Evolutionary conservation across 495 filamentous ascomycete species (phyloP).

Genomic region (Hypoxylon intermedium): DNA sequence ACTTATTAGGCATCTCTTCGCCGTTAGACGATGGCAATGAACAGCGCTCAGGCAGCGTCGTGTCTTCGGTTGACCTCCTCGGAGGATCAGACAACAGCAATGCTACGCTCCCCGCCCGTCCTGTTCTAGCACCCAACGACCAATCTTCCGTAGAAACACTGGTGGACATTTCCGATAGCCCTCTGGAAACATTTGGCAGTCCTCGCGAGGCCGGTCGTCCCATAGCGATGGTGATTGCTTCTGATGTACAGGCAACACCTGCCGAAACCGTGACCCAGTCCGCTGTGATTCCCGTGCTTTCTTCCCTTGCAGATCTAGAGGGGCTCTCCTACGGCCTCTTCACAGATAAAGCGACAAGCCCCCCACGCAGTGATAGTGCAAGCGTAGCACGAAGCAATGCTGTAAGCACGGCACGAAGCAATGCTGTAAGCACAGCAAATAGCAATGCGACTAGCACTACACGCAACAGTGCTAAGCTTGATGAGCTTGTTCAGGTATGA

Average conservation of each 20-base stretch:
- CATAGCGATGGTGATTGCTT: background rate
- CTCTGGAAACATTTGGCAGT: background rate
- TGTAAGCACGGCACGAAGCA: background rate
- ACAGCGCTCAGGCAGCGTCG: no score
- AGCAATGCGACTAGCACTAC: background rate
- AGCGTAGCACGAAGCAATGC: background rate
- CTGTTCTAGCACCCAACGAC: no score
- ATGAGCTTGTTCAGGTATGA: constrained; percentile 3
- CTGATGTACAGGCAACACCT: background rate
- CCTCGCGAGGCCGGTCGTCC: background rate
- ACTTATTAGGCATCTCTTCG: no score
- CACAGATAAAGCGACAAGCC: no score
- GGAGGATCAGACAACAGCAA: no score
- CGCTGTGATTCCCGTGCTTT: no score
- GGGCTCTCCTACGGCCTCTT: background rate
- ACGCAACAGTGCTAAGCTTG: background rate
- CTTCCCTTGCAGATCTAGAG: background rate
- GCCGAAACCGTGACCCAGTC: background rate
- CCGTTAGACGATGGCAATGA: no score
- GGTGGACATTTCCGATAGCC: no score
- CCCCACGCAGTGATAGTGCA: background rate
- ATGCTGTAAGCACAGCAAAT: no score
- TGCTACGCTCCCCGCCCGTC: no score
- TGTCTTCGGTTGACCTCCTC: no score
- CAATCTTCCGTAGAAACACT: no score